Base-by-base conservation (phyloP, 2,329 filamentous ascomycete species). In the Lasiodiplodia hormozganensis region DNA sequence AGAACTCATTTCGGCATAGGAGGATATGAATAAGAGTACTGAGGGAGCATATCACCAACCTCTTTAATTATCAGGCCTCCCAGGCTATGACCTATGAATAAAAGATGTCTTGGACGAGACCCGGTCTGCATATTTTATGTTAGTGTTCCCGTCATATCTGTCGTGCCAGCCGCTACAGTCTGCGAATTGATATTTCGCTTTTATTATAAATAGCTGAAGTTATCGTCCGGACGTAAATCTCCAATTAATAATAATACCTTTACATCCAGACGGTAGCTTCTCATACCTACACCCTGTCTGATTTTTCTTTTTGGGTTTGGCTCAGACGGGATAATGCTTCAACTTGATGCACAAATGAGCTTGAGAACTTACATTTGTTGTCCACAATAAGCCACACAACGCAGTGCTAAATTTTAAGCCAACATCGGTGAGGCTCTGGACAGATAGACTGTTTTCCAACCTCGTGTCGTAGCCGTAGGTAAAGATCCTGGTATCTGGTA, bases 391-490 rank as follows among this genome's bases (percentile, higher is more conserved):
- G 34, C 36, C 28, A 14, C 10, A 12, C 34, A 54, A 18, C 18
- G 25, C 25, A 1, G 16, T n/a, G 14, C 25, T 4, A 31, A 54
- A 3, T 18, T 28, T 11, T 18, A 54, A 16, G 16, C 52, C 52
- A 7, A 62, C n/a, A 34, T 62, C 58, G 5, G 23, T 51, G 7
- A 62, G 40, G 40, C 18, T 51, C 2, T 64, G 43, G 12, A 64
- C 3, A 2, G 60, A 64, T 6, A 14, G 1, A 21, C 60, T 64
- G 18, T 18, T 16, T 7, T 28, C 2, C 25, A 64, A 11, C 16
- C 38, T 28, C 4, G 43, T 64, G 6, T 40, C 49, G 43, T 52
- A 52, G n/a, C 43, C 60, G 8, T 64, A 64, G 5, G 52, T 52
- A 14, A 52, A 52, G 2, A 64, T 28, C 2, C 43, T 25, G 5